Conservation (phyloP, 306 rosid species). For the Mimosa bimucronata region DNA sequence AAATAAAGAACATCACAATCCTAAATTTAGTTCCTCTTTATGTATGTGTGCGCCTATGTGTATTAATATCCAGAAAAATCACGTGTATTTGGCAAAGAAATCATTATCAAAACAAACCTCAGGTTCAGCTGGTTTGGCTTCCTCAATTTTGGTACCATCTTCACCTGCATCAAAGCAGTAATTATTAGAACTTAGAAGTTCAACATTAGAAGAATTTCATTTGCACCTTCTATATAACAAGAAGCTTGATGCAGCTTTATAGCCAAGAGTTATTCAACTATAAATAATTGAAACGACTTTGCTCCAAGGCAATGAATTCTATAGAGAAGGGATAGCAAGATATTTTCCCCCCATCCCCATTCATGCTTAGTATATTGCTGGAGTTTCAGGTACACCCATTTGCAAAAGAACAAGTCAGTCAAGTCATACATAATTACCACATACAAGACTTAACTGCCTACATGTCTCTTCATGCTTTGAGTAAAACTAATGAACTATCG, state of each 20-base stretch:
- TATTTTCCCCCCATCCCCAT: not conserved
- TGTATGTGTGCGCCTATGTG: too few relatives aligned
- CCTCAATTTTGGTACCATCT: slow-evolving; percentile 73
- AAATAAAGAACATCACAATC: slow-evolving; percentile 25
- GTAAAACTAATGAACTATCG: not conserved
- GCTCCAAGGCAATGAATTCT: slow-evolving; percentile 2
- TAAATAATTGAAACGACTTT: slow-evolving; percentile 23
- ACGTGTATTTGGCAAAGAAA: slow-evolving; percentile 15
- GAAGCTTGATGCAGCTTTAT: slow-evolving; percentile 31
- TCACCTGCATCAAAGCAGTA: slow-evolving; percentile 65
- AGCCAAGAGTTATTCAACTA: not conserved
- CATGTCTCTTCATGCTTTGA: not conserved
- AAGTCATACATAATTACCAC: not conserved
- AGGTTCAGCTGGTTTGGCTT: slow-evolving; percentile 71
- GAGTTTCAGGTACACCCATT: not conserved
- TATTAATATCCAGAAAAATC: slow-evolving; percentile 14
- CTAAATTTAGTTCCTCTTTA: not conserved
- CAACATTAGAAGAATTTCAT: slow-evolving; percentile 6
- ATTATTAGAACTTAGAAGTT: slow-evolving; percentile 23
- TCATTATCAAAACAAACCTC: slow-evolving; percentile 45
- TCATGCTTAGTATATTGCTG: not conserved
- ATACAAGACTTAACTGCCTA: not conserved
- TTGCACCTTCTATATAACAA: not conserved
- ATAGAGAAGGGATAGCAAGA: not conserved
- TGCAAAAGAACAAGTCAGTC: not conserved